Conservation (phyloP, 352 stramenopile genomes). For the Phytophthora meadii region DNA sequence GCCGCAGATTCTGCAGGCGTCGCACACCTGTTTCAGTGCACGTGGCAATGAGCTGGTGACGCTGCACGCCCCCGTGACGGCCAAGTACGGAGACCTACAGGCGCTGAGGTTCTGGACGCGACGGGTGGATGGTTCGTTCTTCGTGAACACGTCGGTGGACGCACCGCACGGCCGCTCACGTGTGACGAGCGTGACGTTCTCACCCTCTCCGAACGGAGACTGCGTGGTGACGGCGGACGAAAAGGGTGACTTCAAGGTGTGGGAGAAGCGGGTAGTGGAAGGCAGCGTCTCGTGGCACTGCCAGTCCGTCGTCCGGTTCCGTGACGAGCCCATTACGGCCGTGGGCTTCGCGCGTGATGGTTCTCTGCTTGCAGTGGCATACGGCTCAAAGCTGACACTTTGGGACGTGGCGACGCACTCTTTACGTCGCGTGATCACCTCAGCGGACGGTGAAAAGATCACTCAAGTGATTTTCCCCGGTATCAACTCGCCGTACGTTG, state of each 20-base stretch:
- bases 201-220: slow-evolving; percentile 43
- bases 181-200: slow-evolving; percentile 69
- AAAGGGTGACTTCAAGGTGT: slow-evolving; percentile 84
- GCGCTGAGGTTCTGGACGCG: slow-evolving; percentile 81
- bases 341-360: slow-evolving; percentile 79
- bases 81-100: slow-evolving; percentile 52
- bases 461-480: slow-evolving; percentile 68
- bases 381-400: slow-evolving; percentile 81
- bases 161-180: slow-evolving; percentile 64
- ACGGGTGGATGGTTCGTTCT: slow-evolving; percentile 77
- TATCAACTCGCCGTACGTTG: slow-evolving; percentile 64
- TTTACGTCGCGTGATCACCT: slow-evolving; percentile 77
- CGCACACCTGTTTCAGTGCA: slow-evolving; percentile 62
- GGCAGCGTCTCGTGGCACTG: slow-evolving; percentile 67
- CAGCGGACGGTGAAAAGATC: slow-evolving; percentile 63
- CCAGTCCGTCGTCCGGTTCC: slow-evolving; percentile 81
- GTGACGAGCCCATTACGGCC: slow-evolving; percentile 68
- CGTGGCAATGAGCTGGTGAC: slow-evolving; percentile 64
- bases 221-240: slow-evolving; percentile 72
- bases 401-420: slow-evolving; percentile 85
- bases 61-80: slow-evolving; percentile 50
- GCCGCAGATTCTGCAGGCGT: slow-evolving; percentile 57
- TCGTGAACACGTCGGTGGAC: slow-evolving; percentile 85
- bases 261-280: slow-evolving; percentile 49
- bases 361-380: slow-evolving; percentile 86